These are phyloP conservation scores for Lachnellula subtilissima DNA, from an alignment of 2,329 filamentous ascomycete genomes.

Conservation along the genomic window DNA sequence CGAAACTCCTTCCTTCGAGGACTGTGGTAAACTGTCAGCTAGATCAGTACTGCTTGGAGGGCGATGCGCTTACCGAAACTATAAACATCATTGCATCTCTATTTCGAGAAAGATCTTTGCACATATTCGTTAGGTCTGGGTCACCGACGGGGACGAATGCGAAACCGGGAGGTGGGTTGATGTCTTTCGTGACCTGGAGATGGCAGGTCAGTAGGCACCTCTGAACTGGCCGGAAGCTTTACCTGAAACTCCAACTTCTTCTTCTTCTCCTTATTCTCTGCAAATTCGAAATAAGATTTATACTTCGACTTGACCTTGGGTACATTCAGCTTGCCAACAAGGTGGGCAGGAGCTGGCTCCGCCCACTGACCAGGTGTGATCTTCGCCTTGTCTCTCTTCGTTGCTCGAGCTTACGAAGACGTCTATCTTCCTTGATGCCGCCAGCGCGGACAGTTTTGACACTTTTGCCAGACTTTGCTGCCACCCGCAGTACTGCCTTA, in stretches of 20 bases:
- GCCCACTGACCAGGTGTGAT: conserved; percentile 27
- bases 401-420: conserved; percentile 23
- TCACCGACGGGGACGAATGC: conserved; percentile 60
- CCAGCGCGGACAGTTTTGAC: not conserved
- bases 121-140: conserved; percentile 53
- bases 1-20: conserved; percentile 25
- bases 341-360: conserved; percentile 25
- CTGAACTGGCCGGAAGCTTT: conserved; percentile 20
- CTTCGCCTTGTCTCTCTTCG: conserved; percentile 25
- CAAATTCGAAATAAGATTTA: conserved; percentile 58
- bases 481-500: conserved; percentile 7
- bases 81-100: conserved; percentile 61
- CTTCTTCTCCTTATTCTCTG: conserved; percentile 60
- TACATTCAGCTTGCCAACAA: conserved; percentile 29
- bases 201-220: not conserved
- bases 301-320: conserved; percentile 45
- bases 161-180: conserved; percentile 54
- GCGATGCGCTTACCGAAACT: conserved; percentile 49
- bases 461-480: conserved; percentile 7
- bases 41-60: not conserved
- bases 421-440: conserved; percentile 20
- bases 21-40: conserved; percentile 10
- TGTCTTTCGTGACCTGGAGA: conserved; percentile 47
- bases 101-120: conserved; percentile 61
- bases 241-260: conserved; percentile 61